These are phyloP conservation scores for Coemansia sp. DNA, from an alignment of 192 early-diverging fungal species.

Conservation along the genomic window DNA sequence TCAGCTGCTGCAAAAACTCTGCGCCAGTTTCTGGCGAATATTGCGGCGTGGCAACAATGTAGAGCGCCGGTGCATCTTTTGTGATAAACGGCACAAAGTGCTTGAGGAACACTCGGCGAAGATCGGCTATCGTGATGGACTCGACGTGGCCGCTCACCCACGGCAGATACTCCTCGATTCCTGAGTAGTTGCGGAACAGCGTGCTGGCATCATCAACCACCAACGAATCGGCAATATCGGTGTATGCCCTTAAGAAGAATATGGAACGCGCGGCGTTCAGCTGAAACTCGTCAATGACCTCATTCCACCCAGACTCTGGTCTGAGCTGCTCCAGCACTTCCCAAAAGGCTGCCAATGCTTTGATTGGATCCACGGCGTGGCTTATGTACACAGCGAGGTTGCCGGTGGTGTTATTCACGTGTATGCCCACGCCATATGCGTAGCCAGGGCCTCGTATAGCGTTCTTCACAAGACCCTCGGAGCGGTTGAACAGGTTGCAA, in stretches of 20 bases:
- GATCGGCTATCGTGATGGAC: conserved; percentile 18
- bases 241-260: conserved; percentile 21
- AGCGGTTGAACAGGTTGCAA: conserved; percentile 65
- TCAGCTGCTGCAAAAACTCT: conserved; percentile 15
- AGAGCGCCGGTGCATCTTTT: conserved; percentile 18
- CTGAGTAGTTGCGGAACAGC: conserved; percentile 25
- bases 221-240: conserved; percentile 10
- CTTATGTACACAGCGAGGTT: conserved; percentile 45
- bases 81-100: conserved; percentile 30
- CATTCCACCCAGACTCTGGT: conserved; percentile 25
- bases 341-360: conserved; percentile 41
- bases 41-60: conserved; percentile 37
- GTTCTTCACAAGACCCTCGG: conserved; percentile 81
- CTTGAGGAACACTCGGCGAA: conserved; percentile 30
- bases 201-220: conserved; percentile 28
- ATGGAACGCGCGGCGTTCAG: conserved; percentile 38
- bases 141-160: conserved; percentile 45
- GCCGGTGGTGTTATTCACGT: conserved; percentile 21
- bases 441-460: conserved; percentile 73
- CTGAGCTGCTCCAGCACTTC: conserved; percentile 23
- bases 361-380: conserved; percentile 41
- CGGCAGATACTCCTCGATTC: conserved; percentile 32
- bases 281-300: conserved; percentile 38
- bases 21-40: conserved; percentile 4
- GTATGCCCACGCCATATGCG: conserved; percentile 64